Percentiles rank a stretch among this genome's conserved stretches.
phyloP scores from a whole-genome alignment of 371 early-diverging fungal species.

The Apophysomyces ossiformis region DNA sequence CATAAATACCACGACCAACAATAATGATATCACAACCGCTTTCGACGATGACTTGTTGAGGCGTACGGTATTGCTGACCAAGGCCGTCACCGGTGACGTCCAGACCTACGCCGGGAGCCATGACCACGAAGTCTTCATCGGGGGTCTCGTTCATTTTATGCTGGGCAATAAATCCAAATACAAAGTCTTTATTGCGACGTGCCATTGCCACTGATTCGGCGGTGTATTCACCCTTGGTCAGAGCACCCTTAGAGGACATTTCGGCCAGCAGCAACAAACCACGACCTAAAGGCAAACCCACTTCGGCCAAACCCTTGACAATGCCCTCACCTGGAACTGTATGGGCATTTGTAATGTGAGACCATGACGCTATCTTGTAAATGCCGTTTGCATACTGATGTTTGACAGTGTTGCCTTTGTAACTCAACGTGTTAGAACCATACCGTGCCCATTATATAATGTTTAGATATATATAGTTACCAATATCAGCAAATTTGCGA shows the following conservation, averaged over 20 bases:
- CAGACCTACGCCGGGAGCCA: conserved; percentile 95
- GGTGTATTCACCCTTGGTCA: conserved; percentile 85
- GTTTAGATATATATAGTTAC: conserved; percentile 26
- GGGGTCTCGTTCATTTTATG: conserved; percentile 66
- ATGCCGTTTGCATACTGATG: conserved; percentile 91
- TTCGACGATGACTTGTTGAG: conserved; percentile 82
- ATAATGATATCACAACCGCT: conserved; percentile 94
- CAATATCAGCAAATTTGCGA: conserved; percentile 96
- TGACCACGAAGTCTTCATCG: conserved; percentile 84
- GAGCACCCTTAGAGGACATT: conserved; percentile 92
- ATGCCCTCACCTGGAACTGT: conserved; percentile 96
- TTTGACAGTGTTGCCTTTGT: conserved; percentile 92
- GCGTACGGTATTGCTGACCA: conserved; percentile 96
- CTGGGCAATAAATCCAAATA: conserved; percentile 94
- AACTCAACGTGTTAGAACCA: not conserved
- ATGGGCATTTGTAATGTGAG: conserved; percentile 95
- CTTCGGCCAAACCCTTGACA: conserved; percentile 85
- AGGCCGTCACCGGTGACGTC: conserved; percentile 82
- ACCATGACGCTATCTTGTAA: conserved; percentile 93
- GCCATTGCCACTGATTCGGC: conserved; percentile 89
- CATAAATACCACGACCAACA: conserved; percentile 96
- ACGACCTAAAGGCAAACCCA: conserved; percentile 82
- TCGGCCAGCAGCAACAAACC: conserved; percentile 92
- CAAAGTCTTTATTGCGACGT: conserved; percentile 82
- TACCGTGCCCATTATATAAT: not conserved